Evolutionary conservation across 768 basidiomycete genomes (phyloP), one percentile per base, ranked within the genome.

Genomic region (Boletales sp.): DNA sequence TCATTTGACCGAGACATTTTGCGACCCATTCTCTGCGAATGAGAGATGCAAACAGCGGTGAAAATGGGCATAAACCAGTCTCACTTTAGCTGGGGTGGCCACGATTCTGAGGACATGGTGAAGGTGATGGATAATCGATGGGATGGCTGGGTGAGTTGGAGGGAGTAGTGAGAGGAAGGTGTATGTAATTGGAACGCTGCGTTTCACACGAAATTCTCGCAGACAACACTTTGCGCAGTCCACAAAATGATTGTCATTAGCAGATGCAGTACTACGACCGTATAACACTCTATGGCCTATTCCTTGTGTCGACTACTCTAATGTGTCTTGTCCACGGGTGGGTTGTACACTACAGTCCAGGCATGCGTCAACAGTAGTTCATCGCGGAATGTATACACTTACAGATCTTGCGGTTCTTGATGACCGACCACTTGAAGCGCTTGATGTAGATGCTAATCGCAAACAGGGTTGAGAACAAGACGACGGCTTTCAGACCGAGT

Each of bases 381-480:
- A 19, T 21, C 8, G 39, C 14, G 32, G 13, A 32, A n/a, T 24
- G 11, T 8, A 18, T 45, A 52, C 13, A 81, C 89, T 69, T 53
- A 91, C 91, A 58, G 51, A 97, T 83, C 74, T 95, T 97, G 75
- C 94, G 81, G 77, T 86, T 90, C 83, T 97, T 97, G 72, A 97
- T 83, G 44, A 77, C 74, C 7, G 77, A 74, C 93, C 93, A 97
- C 72, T 97, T 97, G 83, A 92, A 94, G 63, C 92, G 83, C 75
- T 98, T 98, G 65, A 94, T 80, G 66, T 92, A 93, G 58, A 98
- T 65, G 58, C 84, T 85, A 66, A 95, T 62, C 15, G 82, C 83
- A 46, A 84, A 87, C 67, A 97, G 75, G 12, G 84, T 72, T 38
- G 94, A 90, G 74, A 98, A 88, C 66, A 98, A 77, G 66, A 97